These are phyloP conservation scores for Leptographium procerum DNA, from an alignment of 2,329 filamentous ascomycete genomes.

Conservation along the genomic window DNA sequence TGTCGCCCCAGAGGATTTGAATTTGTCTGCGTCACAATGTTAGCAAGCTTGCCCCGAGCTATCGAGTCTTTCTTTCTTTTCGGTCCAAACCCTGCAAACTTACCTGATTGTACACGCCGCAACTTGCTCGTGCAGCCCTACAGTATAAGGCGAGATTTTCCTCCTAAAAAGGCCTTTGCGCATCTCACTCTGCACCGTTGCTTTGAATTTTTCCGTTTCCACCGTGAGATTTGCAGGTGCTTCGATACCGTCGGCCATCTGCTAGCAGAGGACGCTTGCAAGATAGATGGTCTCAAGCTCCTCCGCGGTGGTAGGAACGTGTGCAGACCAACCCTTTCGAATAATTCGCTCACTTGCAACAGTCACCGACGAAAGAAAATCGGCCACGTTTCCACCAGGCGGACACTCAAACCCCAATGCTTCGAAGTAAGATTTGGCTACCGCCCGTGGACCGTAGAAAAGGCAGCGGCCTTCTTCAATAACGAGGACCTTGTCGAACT, in stretches of 20 bases:
- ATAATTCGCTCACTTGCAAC: constrained; percentile 43
- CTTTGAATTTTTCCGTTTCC: too few relatives aligned
- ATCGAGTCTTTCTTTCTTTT: too few relatives aligned
- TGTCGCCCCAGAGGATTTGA: constrained; percentile 64
- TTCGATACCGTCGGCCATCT: too few relatives aligned
- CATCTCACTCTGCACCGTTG: too few relatives aligned
- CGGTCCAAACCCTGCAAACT: too few relatives aligned
- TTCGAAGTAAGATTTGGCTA: constrained; percentile 53
- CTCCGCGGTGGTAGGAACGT: constrained; percentile 45
- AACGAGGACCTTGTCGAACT: constrained; percentile 46
- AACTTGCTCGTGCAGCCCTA: too few relatives aligned
- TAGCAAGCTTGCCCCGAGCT: too few relatives aligned
- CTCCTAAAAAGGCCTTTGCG: too few relatives aligned
- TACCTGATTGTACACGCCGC: too few relatives aligned
- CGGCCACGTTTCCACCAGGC: constrained; percentile 55
- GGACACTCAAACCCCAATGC: constrained; percentile 56
- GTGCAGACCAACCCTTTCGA: constrained; percentile 41
- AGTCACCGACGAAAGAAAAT: constrained; percentile 62
- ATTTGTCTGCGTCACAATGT: constrained; percentile 49
- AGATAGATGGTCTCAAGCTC: constrained; percentile 50
- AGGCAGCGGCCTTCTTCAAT: constrained; percentile 50
- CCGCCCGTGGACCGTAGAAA: constrained; percentile 47
- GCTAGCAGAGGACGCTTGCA: too few relatives aligned
- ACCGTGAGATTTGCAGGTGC: too few relatives aligned
- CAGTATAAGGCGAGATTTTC: too few relatives aligned